Evolutionary conservation across 2,329 filamentous ascomycete genomes (phyloP).

Genomic region (Pseudocercospora pini-densiflorae): DNA sequence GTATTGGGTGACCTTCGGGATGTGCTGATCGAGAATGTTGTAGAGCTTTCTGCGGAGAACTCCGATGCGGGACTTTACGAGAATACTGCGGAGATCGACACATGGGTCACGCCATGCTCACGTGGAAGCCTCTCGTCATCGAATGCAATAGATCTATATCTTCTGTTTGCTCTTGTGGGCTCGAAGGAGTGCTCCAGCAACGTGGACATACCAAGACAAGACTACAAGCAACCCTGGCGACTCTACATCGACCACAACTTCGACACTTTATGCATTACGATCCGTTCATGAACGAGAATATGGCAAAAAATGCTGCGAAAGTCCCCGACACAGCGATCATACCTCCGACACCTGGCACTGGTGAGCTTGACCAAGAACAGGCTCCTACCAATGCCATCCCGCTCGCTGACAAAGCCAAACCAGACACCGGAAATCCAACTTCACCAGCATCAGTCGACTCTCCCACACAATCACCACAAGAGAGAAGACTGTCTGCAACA

Average conservation of each 20-base stretch:
- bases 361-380: not conserved
- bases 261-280: constrained; percentile 6
- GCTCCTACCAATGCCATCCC: not conserved
- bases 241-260: not conserved
- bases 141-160: not conserved
- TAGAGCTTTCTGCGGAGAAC: not conserved
- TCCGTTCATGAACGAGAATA: not conserved
- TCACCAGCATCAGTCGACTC: not conserved
- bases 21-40: constrained; percentile 5
- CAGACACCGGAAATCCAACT: not conserved
- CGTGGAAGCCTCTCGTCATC: not conserved
- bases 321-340: not conserved
- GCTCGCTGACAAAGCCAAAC: not conserved
- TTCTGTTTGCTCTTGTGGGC: not conserved
- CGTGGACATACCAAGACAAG: not conserved
- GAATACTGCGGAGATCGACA: not conserved
- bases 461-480: not conserved
- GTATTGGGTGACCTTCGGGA: not conserved
- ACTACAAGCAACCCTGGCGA: not conserved
- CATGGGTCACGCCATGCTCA: constrained; percentile 10
- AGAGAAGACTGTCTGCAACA: not conserved
- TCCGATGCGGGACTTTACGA: constrained; percentile 1
- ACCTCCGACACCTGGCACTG: not conserved
- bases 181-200: not conserved
- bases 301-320: constrained; percentile 1